Percentiles rank a stretch among this genome's conserved stretches.
Conservation (phyloP, 257 asterid genomes). For the Nicotiana obtusifolia region DNA sequence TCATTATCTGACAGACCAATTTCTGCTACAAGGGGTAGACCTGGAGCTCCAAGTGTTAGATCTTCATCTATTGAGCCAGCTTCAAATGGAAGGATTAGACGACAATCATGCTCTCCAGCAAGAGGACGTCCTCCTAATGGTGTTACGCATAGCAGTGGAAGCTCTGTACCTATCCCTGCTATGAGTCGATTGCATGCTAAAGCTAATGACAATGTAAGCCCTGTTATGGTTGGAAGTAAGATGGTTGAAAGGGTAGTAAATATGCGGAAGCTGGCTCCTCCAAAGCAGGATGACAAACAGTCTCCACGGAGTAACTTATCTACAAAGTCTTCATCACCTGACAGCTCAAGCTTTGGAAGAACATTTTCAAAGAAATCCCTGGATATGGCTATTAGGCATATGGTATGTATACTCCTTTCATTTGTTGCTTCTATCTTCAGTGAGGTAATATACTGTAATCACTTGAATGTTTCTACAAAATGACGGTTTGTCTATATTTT, state of each 20-base stretch:
- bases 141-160: constrained; percentile 55
- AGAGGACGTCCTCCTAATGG: constrained; percentile 95
- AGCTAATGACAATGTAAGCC: constrained; percentile 87
- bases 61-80: constrained; percentile 77
- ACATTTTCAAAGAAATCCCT: constrained; percentile 85
- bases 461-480: neutral
- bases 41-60: constrained; percentile 73
- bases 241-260: constrained; percentile 95
- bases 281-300: constrained; percentile 75
- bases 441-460: neutral
- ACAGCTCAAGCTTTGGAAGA: constrained; percentile 87
- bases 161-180: constrained; percentile 75
- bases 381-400: constrained; percentile 96
- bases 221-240: constrained; percentile 68
- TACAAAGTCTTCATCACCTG: constrained; percentile 75
- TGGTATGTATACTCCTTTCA: constrained; percentile 49
- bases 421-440: neutral
- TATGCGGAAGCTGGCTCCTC: constrained; percentile 88
- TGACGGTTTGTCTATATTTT: neutral
- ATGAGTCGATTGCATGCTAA: constrained; percentile 67
- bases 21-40: constrained; percentile 88
- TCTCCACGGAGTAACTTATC: constrained; percentile 75
- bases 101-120: constrained; percentile 88
- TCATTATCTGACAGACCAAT: constrained; percentile 79
- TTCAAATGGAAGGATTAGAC: constrained; percentile 72